Evolutionary conservation across 1,284 basidiomycete species (phyloP).

Genomic region (Rhodotorula sp.): DNA sequence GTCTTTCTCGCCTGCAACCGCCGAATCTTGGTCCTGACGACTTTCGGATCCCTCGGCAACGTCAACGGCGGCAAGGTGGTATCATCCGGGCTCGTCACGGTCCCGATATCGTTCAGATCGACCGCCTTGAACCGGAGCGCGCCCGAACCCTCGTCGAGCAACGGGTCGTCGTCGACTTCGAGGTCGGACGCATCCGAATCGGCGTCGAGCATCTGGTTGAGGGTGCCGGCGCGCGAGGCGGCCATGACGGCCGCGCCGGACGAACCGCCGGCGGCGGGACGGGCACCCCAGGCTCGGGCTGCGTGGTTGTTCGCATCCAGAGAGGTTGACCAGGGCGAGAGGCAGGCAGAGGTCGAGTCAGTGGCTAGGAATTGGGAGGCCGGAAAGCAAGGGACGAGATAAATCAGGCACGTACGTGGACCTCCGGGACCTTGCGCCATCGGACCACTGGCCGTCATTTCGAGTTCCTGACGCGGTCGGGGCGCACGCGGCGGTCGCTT

Average conservation of each 20-base stretch:
- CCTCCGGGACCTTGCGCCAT: constrained; percentile 42
- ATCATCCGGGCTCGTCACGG: constrained; percentile 17
- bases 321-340: background rate
- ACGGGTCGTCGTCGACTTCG: constrained; percentile 31
- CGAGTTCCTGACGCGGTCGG: constrained; percentile 27
- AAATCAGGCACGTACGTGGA: constrained; percentile 24
- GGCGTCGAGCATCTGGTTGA: constrained; percentile 24
- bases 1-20: constrained; percentile 32
- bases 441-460: constrained; percentile 41
- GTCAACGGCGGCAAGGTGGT: constrained; percentile 43
- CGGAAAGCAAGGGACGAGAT: background rate
- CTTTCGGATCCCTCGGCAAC: constrained; percentile 42
- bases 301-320: background rate
- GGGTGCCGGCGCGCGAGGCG: constrained; percentile 33
- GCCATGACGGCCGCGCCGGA: constrained; percentile 40
- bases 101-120: constrained; percentile 43
- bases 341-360: background rate
- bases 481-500: constrained; percentile 24
- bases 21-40: constrained; percentile 37
- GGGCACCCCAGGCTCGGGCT: constrained; percentile 28
- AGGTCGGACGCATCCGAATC: constrained; percentile 37
- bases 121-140: constrained; percentile 23
- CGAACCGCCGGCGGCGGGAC: constrained; percentile 9
- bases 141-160: constrained; percentile 8
- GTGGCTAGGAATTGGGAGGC: background rate